Base-by-base conservation (phyloP, 441 rosid genomes). In the Syzygium malaccense region DNA sequence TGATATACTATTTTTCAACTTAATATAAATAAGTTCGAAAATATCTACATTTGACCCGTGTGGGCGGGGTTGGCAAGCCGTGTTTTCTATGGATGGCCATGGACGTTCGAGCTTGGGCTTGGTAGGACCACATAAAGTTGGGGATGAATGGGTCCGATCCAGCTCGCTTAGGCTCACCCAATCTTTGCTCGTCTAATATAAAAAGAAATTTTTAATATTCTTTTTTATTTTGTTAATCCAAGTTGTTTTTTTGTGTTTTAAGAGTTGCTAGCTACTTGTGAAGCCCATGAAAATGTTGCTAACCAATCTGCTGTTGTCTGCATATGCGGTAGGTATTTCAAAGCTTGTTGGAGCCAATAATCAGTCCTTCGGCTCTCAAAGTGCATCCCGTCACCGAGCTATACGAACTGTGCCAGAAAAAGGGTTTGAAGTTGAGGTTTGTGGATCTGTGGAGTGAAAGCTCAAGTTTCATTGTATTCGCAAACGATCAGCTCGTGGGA, bases 311-410 rank as follows among this genome's bases (percentile, higher is more conserved):
- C 11, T 68, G 11, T 5, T 19, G 79, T 9, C 14, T 19, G 48
- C 26, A 19, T 33, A 33, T 68, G 79, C 10, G 15, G 12, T 49
- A 95, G 97, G 96, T 93, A 60, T 91, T 95, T 62, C 91, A 91
- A 88, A 91, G 89, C 18, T 87, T 96, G 84, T 66, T 96, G 92
- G 95, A 95, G 88, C 97, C 97, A 1, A 94, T 95, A 83, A 95
- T 96, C 8, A 25, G 54, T 23, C 54, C 86, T 32, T 93, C 93
- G 20, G 92, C 92, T 4, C 8, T 96, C 3, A 78, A 75, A 54
- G 49, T 14, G 6, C 98, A 95, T 56, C 98, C 97, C 0, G 92
- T 93, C 30, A 92, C 93, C 4, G 86, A 95, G 56, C 62, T 96
- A 1, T 58, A 92, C 48, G 96, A 96, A 86, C 48, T 86, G 25